A percentile compares a stretch with the other conserved stretches of the same genome.
Evolutionary conservation across 148 eudicot species (phyloP).

Genomic region (Salicornia ramosissima): DNA sequence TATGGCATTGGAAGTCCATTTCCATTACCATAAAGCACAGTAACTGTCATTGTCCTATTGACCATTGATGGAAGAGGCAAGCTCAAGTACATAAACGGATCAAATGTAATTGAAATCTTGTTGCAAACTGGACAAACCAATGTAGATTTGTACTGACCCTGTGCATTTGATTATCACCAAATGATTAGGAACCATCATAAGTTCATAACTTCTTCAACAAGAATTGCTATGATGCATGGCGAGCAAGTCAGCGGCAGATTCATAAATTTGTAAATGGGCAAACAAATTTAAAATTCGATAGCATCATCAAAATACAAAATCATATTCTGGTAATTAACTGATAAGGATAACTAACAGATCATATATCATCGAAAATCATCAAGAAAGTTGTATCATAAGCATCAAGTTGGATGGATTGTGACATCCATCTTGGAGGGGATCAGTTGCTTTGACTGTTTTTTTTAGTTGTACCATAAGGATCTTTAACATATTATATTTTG

Average conservation of each 20-base stretch:
- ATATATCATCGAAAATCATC: too few relatives aligned
- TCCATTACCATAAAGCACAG: constrained; percentile 84
- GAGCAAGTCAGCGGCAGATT: background rate
- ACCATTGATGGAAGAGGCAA: constrained; percentile 83
- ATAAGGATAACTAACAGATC: too few relatives aligned
- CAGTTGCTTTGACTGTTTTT: too few relatives aligned
- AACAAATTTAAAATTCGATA: too few relatives aligned
- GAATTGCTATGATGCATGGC: background rate
- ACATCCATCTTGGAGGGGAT: too few relatives aligned
- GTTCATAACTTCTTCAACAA: background rate
- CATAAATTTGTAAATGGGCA: too few relatives aligned
- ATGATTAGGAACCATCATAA: constrained; percentile 14
- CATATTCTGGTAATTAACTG: too few relatives aligned
- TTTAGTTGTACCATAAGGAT: too few relatives aligned
- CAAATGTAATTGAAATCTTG: constrained; percentile 88
- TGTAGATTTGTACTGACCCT: constrained; percentile 99
- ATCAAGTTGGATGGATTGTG: too few relatives aligned
- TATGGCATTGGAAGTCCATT: constrained; percentile 83
- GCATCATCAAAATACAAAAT: too few relatives aligned
- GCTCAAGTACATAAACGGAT: constrained; percentile 97
- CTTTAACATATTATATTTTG: too few relatives aligned
- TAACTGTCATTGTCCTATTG: constrained; percentile 77
- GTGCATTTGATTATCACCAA: constrained; percentile 24
- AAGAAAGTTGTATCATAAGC: too few relatives aligned
- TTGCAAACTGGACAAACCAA: constrained; percentile 85